These are phyloP conservation scores for Ligustrum vulgare DNA, from an alignment of 257 asterid species.

Conservation along the genomic window DNA sequence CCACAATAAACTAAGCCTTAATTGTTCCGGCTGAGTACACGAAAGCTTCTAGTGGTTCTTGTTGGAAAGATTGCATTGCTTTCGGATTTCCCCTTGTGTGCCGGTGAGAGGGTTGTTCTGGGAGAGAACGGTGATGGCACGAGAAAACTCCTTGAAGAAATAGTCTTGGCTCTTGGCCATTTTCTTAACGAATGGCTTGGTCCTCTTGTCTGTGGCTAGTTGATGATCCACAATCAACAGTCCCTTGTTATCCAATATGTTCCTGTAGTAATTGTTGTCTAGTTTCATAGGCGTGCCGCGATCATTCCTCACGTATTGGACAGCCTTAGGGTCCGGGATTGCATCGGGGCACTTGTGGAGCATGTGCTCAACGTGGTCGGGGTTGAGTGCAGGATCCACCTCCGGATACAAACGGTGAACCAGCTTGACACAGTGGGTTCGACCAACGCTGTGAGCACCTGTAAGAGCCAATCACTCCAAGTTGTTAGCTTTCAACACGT, in stretches of 20 bases:
- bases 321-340: slow-evolving; percentile 97
- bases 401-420: slow-evolving; percentile 96
- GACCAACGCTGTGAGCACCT: slow-evolving; percentile 96
- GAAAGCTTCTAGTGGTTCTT: slow-evolving; percentile 45
- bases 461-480: background rate
- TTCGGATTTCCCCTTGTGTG: slow-evolving; percentile 77
- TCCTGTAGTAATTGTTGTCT: slow-evolving; percentile 86
- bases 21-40: background rate
- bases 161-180: slow-evolving; percentile 88
- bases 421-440: slow-evolving; percentile 91
- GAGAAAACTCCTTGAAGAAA: slow-evolving; percentile 67
- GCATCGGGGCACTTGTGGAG: slow-evolving; percentile 91
- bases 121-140: slow-evolving; percentile 69
- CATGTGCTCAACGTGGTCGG: slow-evolving; percentile 83
- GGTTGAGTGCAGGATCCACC: slow-evolving; percentile 84
- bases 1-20: background rate
- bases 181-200: slow-evolving; percentile 82
- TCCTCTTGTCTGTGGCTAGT: slow-evolving; percentile 70
- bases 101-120: slow-evolving; percentile 95
- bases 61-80: slow-evolving; percentile 81
- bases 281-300: slow-evolving; percentile 92
- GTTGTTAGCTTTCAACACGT: too few species aligned
- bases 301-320: slow-evolving; percentile 93
- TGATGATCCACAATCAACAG: slow-evolving; percentile 79
- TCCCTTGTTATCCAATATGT: slow-evolving; percentile 87